Base-by-base conservation (phyloP, 2,329 filamentous ascomycete genomes). In the Pseudomassariella vexata region DNA sequence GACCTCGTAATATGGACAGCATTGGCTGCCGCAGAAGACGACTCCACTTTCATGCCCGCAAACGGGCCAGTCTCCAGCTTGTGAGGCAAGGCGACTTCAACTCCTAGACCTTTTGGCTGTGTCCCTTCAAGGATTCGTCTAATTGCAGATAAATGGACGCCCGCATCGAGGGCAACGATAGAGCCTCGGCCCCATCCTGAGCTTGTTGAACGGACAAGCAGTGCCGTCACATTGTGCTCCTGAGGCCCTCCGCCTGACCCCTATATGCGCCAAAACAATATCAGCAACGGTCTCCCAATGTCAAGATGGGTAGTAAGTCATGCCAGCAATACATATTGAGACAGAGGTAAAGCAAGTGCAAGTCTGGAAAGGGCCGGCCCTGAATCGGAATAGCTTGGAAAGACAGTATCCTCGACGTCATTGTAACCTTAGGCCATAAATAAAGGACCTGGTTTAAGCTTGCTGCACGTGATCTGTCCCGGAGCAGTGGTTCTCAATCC, bases 131-230 rank as follows among this genome's bases (percentile, higher is more conserved):
- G 68, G 28, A 94, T 84, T 28, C 76, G 73, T n/a, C 78, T 77
- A 35, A 98, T 95, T 34, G 86, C 79, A 18, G 85, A 79, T 24
- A 98, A 73, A 55, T 95, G 85, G 19, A 89, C 86, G 28, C 92
- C 92, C 8, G 88, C 89, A 64, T 98, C 92, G 32, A 98, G 82
- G n/a, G 90, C 88, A 18, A 96, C 68, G 24, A 95, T 59, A 0
- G 88, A 95, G 26, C 84, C 82, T 47, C 80, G 83, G 29, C 73
- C 67, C 92, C 92, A 98, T 40, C 79, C 75, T 32, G 82, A 76
- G 19, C 80, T 75, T 8, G 82, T 71, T 5, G 90, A 90, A 28
- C 90, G 82, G 28, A 96, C 85, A 14, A 98, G 75, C 36, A 96
- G 79, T 3, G 88, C 86, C 0, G 90, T 95, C 16, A 86, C 83